These are phyloP conservation scores for Leptographium procerum DNA, from an alignment of 2,329 filamentous ascomycete genomes.

Conservation along the genomic window DNA sequence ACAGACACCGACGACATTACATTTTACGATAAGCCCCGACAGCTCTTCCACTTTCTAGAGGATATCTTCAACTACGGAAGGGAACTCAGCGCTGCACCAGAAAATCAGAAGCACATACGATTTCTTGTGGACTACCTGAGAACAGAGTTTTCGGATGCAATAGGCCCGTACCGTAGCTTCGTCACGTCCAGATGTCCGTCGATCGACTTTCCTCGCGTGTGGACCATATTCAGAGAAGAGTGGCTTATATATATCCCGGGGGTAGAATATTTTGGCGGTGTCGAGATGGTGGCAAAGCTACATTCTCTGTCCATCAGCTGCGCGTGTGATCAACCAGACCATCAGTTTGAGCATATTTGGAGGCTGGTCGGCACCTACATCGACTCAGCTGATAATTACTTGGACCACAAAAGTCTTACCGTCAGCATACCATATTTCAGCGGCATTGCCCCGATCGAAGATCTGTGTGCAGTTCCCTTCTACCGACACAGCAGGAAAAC, in stretches of 20 bases:
- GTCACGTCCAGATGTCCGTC: neutral
- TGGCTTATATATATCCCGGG: neutral
- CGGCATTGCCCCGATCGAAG: neutral
- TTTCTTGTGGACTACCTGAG: neutral
- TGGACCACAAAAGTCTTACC: neutral
- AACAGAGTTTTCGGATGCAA: neutral
- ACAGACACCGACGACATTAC: neutral
- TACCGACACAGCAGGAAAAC: neutral
- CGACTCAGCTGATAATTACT: neutral
- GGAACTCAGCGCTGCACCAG: too few species aligned
- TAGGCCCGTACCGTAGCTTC: neutral
- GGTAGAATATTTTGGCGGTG: neutral
- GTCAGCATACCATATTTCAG: neutral
- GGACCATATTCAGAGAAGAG: neutral
- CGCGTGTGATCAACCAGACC: neutral
- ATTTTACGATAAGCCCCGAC: neutral
- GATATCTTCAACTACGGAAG: neutral
- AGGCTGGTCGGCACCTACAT: neutral
- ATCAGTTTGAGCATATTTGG: neutral
- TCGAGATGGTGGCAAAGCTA: neutral
- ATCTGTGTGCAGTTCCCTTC: neutral
- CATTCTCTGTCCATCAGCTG: neutral
- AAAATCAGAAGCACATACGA: neutral
- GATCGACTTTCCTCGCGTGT: neutral
- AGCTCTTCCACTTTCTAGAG: neutral